Evolutionary conservation across 2,329 filamentous ascomycete species (phyloP).

Genomic region (Aspergillus neotritici): DNA sequence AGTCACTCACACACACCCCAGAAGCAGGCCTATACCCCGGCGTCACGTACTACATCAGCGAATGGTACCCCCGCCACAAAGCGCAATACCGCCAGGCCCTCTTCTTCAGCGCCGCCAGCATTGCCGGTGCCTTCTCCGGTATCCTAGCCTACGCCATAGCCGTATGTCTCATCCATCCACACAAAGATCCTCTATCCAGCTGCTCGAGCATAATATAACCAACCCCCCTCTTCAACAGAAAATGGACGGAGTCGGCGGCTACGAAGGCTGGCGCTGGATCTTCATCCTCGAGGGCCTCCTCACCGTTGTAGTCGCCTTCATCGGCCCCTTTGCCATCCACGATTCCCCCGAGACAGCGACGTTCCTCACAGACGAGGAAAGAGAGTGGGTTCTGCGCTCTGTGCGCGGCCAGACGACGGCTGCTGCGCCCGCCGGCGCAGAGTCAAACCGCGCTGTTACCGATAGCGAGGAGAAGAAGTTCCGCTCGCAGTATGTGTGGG

Average conservation of each 20-base stretch:
- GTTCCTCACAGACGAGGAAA: constrained; percentile 40
- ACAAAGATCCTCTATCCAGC: constrained; percentile 12
- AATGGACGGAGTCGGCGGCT: constrained; percentile 47
- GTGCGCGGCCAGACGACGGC: constrained; percentile 29
- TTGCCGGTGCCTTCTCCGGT: constrained; percentile 50
- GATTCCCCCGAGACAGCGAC: constrained; percentile 42
- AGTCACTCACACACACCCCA: constrained; percentile 3
- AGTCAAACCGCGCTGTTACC: constrained; percentile 16
- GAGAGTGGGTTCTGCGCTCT: constrained; percentile 33
- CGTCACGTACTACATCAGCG: constrained; percentile 41
- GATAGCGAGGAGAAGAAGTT: constrained; percentile 29
- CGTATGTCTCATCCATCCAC: constrained; percentile 29
- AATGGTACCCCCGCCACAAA: constrained; percentile 44
- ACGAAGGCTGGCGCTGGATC: constrained; percentile 47
- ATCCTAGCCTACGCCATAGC: constrained; percentile 49
- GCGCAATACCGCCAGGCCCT: constrained; percentile 42
- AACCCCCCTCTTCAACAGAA: constrained; percentile 23
- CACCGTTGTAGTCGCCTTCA: constrained; percentile 39
- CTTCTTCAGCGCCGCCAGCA: constrained; percentile 44
- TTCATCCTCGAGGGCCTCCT: constrained; percentile 47
- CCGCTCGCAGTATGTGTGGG: constrained; percentile 35
- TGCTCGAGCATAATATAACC: constrained; percentile 8
- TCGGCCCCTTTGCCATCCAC: constrained; percentile 42
- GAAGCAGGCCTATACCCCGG: constrained; percentile 42
- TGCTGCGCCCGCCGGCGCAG: constrained; percentile 21